These are phyloP conservation scores for Lactarius hatsudake DNA, from an alignment of 768 basidiomycete species.

Conservation along the genomic window DNA sequence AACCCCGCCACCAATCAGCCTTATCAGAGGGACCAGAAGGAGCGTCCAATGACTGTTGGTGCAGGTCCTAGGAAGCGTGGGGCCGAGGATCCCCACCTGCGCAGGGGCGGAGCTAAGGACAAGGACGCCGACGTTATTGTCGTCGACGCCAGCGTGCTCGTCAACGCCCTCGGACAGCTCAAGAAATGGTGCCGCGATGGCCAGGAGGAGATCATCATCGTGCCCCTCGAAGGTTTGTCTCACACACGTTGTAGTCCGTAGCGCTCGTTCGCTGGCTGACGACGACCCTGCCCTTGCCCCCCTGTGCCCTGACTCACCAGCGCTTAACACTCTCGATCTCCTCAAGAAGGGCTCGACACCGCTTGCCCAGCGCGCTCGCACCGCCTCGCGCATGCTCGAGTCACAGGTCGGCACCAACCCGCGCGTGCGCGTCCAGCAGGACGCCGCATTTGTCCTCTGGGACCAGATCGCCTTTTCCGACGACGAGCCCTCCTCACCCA, in stretches of 20 bases:
- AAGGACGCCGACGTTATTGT: conserved; percentile 77
- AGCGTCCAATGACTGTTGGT: neutral
- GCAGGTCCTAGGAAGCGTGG: conserved; percentile 10
- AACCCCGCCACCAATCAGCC: neutral
- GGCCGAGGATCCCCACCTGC: neutral
- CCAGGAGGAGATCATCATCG: conserved; percentile 71
- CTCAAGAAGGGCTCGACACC: conserved; percentile 86
- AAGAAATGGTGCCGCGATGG: conserved; percentile 81
- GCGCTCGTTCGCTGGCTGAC: neutral
- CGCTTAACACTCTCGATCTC: conserved; percentile 85
- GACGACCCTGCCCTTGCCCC: neutral
- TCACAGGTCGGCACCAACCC: conserved; percentile 81
- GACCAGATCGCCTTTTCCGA: conserved; percentile 61
- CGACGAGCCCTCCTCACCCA: conserved; percentile 22
- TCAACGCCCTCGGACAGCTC: conserved; percentile 73
- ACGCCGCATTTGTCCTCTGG: conserved; percentile 82
- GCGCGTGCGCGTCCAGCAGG: conserved; percentile 76
- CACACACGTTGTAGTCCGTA: neutral
- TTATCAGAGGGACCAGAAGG: conserved; percentile 11
- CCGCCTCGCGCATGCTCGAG: conserved; percentile 86
- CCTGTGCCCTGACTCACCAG: conserved; percentile 40
- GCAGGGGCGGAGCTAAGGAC: neutral
- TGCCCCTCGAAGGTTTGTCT: conserved; percentile 82
- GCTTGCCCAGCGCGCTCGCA: conserved; percentile 78
- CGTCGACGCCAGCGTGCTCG: conserved; percentile 78